Evolutionary conservation across 1,284 basidiomycete genomes (phyloP), one percentile per base, ranked within the genome.

Genomic region (Mycena sp.): DNA sequence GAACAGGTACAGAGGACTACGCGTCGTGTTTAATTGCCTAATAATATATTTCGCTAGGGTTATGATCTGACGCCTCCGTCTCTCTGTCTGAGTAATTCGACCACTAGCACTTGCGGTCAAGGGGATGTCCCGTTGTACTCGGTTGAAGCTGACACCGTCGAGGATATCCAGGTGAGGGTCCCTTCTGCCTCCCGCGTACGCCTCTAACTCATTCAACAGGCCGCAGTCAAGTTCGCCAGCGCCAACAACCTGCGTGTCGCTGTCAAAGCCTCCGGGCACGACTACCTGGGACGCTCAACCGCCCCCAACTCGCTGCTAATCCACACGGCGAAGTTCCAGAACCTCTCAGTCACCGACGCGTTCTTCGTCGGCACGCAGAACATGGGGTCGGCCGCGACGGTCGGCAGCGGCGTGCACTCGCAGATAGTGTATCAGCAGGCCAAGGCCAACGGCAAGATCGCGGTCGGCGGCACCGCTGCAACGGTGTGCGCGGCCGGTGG

Each of bases 121-220:
- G 83, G 81, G 5, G 78, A 73, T 38, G 75, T 85, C 1, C 78
- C 83, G 11, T 74, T 77, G 5, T 67, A 79, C 16, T 80, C 79
- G 1, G 79, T 84, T 7, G 81, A 84, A 50, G 80, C 77, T 3
- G 73, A 76, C 4, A 70, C 60, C 0, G 70, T 71, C 6, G 61
- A 40, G 19, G 80, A 81, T 61, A 66, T 85, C 4, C 51, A 53
- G 35, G 51, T 53, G 32, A 37, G 32, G 10, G 16, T 16, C 16
- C 32, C 32, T 37, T 16, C 16, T 37, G 32, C n/a, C n/a, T 37
- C 16, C 32, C 16, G 9, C 9, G 32, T 10, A 37, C 32, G 32
- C 32, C 16, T 9, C 32, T 37, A 37, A 37, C 16, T 37, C 32
- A 9, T 37, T 16, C 10, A 9, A 37, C 77, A 81, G 64, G 78